Base-by-base conservation (phyloP, 352 stramenopile genomes). In the Pythium rhizo-oryzae region DNA sequence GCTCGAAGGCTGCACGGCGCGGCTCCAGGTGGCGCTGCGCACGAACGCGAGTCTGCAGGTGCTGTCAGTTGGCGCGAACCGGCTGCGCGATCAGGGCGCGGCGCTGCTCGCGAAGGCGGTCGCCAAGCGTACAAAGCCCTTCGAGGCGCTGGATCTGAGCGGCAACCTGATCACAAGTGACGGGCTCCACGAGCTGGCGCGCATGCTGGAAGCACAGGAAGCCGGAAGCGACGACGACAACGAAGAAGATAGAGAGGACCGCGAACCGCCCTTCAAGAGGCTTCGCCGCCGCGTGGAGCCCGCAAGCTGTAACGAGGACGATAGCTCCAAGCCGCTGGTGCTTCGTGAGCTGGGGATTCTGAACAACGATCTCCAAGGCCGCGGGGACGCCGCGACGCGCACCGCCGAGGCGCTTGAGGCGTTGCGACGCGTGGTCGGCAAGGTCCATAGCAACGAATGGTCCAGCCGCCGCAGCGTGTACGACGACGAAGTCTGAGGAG, bases 141-240 rank as follows among this genome's bases (percentile, higher is more conserved):
- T 77, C 25, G 66, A 67, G 33, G 54, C 78, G 15, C 67, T 93
- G 21, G 84, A 95, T 59, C 61, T 95, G 18, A 91, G 83, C 63
- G 87, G 85, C 30, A 95, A 95, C 52, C 65, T 95, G 21, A 73
- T 95, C 41, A 95, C 85, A n/a, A 37, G 68, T 9, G 78, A 74
- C 25, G 81, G 75, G 1, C 59, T 94, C 18, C 58, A 69, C 18
- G 76, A 63, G 47, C 75, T 92, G 6, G 67, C 69, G 44, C 67
- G 76, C 11, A 72, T 81, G 1, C 59, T 93, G 35, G 9, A 28
- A 12, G 19, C 41, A 55, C 16, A 12, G 13, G 25, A 23, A 12
- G 13, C 19, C 23, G 13, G 19, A 18, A 21, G 23, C 13, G 51
- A 51, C 16, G 39, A 56, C 8, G 18, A 54, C 11, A 46, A 63